Evolutionary conservation across 2,329 filamentous ascomycete species (phyloP).

Genomic region (Cadophora sp.): DNA sequence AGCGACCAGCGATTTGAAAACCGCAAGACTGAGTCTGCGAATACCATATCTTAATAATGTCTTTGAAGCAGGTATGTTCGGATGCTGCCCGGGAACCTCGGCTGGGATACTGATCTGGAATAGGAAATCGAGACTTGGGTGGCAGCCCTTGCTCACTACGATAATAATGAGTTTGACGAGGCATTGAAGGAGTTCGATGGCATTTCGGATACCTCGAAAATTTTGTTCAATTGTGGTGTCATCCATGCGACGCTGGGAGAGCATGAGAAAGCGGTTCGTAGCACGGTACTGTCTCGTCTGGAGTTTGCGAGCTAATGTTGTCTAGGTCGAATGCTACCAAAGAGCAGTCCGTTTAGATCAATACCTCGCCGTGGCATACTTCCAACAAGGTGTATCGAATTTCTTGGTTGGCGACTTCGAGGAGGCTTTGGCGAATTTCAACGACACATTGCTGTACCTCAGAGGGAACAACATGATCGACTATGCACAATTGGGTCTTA

Average conservation of each 20-base stretch:
- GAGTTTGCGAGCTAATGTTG: conserved; percentile 31
- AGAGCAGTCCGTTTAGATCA: conserved; percentile 88
- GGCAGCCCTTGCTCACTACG: conserved; percentile 85
- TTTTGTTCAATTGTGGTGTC: conserved; percentile 97
- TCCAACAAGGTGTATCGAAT: conserved; percentile 98
- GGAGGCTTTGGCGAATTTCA: conserved; percentile 97
- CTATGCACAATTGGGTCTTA: conserved; percentile 92
- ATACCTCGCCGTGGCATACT: conserved; percentile 97
- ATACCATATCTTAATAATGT: conserved; percentile 43
- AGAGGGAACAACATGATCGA: conserved; percentile 97
- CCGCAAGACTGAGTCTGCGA: conserved; percentile 14
- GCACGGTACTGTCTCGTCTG: conserved; percentile 26
- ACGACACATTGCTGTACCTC: conserved; percentile 93
- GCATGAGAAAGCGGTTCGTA: conserved; percentile 89
- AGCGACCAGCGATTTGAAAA: conserved; percentile 35
- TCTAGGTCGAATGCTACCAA: conserved; percentile 92
- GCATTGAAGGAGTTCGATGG: conserved; percentile 82
- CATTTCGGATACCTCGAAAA: conserved; percentile 96
- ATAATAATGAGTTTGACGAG: conserved; percentile 97
- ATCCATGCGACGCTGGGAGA: conserved; percentile 97
- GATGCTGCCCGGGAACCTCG: conserved; percentile 15
- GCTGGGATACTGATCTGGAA: conserved; percentile 25
- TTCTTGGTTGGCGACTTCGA: conserved; percentile 97
- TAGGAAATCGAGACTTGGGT: conserved; percentile 99
- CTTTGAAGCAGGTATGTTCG: conserved; percentile 50